phyloP scores from a whole-genome alignment of 116 monocot genomes.

The Cymodocea nodosa region DNA sequence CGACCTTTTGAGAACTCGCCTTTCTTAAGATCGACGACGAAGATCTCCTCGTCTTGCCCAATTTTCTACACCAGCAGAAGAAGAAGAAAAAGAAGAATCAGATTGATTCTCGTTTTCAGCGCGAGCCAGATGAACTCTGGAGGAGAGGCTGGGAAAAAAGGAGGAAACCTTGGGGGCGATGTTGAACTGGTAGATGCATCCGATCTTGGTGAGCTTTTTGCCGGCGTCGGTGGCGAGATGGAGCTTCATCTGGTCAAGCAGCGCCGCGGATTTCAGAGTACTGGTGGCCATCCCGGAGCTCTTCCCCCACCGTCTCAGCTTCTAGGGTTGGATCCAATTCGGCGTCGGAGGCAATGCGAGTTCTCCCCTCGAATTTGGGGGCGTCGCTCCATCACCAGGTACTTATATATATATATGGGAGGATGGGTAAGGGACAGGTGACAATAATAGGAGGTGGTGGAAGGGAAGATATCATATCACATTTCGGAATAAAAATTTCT shows the following conservation, averaged over 20 bases:
- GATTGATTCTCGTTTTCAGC: background rate
- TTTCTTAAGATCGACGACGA: conserved; percentile 80
- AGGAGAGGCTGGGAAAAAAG: too few species aligned
- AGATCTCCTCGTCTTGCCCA: conserved; percentile 87
- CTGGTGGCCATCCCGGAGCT: conserved; percentile 5
- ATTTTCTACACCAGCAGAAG: conserved; percentile 43
- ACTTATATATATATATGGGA: too few species aligned
- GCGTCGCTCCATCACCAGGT: too few species aligned
- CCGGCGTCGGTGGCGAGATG: conserved; percentile 71
- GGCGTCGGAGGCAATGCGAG: too few species aligned
- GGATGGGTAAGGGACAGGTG: too few species aligned
- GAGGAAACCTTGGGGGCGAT: conserved; percentile 77
- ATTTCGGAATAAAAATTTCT: too few species aligned
- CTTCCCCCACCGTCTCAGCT: too few species aligned
- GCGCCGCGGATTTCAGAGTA: conserved; percentile 55
- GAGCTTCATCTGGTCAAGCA: conserved; percentile 76
- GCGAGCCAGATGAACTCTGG: too few species aligned
- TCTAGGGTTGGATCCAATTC: background rate
- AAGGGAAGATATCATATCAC: too few species aligned
- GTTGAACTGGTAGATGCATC: conserved; percentile 90
- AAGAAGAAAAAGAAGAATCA: background rate
- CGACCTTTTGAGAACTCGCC: conserved; percentile 72
- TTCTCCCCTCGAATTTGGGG: too few species aligned
- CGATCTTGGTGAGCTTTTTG: conserved; percentile 37
- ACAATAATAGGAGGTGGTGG: too few species aligned